Percentiles rank a stretch among this genome's conserved stretches.
Evolutionary conservation across 2,329 filamentous ascomycete species (phyloP).

Genomic region (Acrocalymma vagum): DNA sequence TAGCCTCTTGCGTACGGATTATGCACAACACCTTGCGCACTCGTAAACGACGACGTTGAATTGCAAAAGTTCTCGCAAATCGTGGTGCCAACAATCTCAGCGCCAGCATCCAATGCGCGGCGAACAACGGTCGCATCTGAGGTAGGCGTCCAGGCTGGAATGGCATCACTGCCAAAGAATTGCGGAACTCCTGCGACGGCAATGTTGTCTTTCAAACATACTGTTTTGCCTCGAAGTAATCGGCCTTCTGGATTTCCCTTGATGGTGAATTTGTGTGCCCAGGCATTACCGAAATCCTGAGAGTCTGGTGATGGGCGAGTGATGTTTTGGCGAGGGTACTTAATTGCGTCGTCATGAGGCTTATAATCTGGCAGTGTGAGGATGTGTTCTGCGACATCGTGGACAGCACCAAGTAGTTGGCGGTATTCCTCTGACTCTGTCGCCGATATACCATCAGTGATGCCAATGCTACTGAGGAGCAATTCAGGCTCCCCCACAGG

Average conservation of each 20-base stretch:
- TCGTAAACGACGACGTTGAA: constrained; percentile 58
- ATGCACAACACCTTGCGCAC: constrained; percentile 47
- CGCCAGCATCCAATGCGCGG: constrained; percentile 60
- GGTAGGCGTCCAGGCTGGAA: constrained; percentile 56
- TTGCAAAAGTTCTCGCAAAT: constrained; percentile 65
- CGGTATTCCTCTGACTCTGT: constrained; percentile 56
- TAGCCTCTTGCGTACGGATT: constrained; percentile 57
- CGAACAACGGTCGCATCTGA: constrained; percentile 65
- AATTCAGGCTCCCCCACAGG: constrained; percentile 31
- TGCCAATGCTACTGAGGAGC: constrained; percentile 28
- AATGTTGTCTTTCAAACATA: constrained; percentile 65
- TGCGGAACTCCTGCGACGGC: constrained; percentile 64
- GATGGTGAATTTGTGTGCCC: constrained; percentile 62
- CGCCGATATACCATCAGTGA: constrained; percentile 37
- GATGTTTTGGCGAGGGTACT: constrained; percentile 57
- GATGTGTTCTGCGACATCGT: constrained; percentile 60
- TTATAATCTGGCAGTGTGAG: constrained; percentile 58
- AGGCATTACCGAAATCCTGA: constrained; percentile 55
- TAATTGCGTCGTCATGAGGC: constrained; percentile 49
- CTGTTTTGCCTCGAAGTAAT: constrained; percentile 49
- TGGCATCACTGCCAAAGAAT: constrained; percentile 61
- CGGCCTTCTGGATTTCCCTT: constrained; percentile 33
- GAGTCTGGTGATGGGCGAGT: constrained; percentile 44
- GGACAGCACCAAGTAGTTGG: constrained; percentile 59
- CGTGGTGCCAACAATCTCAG: constrained; percentile 59